Evolutionary conservation across 768 basidiomycete genomes (phyloP).

Genomic region (Fomitopsis serialis): DNA sequence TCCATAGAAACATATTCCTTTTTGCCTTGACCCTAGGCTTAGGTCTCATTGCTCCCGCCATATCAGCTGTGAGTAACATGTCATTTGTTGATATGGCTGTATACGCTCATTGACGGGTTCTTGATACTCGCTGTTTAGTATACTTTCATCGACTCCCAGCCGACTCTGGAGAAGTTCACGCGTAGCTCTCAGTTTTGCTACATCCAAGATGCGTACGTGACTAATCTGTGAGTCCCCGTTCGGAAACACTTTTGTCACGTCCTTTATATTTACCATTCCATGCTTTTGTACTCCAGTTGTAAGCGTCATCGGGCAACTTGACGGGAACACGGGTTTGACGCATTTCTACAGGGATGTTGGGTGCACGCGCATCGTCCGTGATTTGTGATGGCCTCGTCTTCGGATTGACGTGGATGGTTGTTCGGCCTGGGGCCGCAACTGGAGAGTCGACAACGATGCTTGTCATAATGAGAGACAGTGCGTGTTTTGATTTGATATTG

Average conservation of each 20-base stretch:
- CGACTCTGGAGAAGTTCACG: not conserved
- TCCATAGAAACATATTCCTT: not conserved
- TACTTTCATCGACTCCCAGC: not conserved
- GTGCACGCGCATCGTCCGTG: too few species aligned
- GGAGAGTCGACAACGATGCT: not conserved
- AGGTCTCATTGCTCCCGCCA: constrained; percentile 10
- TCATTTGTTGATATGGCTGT: too few species aligned
- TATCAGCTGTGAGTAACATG: constrained; percentile 6
- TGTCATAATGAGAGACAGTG: constrained; percentile 1
- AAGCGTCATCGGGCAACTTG: not conserved
- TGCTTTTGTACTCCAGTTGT: not conserved
- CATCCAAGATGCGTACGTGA: constrained; percentile 2
- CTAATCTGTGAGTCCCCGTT: not conserved
- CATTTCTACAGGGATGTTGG: too few species aligned
- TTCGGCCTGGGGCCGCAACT: not conserved
- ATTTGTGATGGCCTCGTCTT: constrained; percentile 12
- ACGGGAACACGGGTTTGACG: too few species aligned
- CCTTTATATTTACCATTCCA: too few species aligned
- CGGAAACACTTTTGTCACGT: too few species aligned
- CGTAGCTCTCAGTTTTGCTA: constrained; percentile 3
- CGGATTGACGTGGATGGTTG: constrained; percentile 10
- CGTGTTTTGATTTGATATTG: not conserved
- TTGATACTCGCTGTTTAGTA: not conserved
- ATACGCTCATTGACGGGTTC: too few species aligned
- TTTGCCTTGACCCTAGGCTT: constrained; percentile 1